Evolutionary conservation across 768 basidiomycete species (phyloP), one percentile per base, ranked within the genome.

Genomic region (Tulasnella calospora): DNA sequence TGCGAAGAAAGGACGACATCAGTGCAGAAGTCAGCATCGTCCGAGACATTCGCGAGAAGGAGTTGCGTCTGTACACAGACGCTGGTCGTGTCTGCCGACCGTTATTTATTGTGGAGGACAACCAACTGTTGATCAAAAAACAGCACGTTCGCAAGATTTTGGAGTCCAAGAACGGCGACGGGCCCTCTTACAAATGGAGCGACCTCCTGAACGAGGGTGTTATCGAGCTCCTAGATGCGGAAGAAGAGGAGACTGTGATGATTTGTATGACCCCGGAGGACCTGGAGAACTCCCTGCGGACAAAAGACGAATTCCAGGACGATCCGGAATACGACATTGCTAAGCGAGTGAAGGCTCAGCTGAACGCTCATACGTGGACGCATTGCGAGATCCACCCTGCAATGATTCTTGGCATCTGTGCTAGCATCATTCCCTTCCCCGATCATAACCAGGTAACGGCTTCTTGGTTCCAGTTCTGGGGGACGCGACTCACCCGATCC

Each of bases 201-300:
- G 88, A 92, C 40, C 85, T 99, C 74, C 86, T 99, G 78, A 92
- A 93, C 81, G 89, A 90, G 23, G 98, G 98, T 79, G 89, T 98
- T 61, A 89, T 99, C 79, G 98, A 99, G 85, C 86, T 98, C 71
- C 86, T 99, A 83, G 98, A 99, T 84, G 97, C 98, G 0, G 98
- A 99, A 83, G 98, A 99, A 84, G 98, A 99, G 86, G 98, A 99
- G 84, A 98, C 97, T 0, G 96, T 98, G 77, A 97, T 99, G 94
- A 99, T 99, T 80, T 95, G 94, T 75, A 99, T 99, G 98, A 95
- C 94, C 3, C 93, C 95, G 3, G 95, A 98, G 82, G 98, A 99
- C 84, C 85, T 99, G 75, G 95, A 98, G 84, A 91, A 90, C 80
- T 94, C 94, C 17, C 87, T 94, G 76, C 82, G 91, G 78, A 89